A percentile compares a stretch with the other conserved stretches of the same genome.
These are phyloP conservation scores for Sporothrix inflata DNA, from an alignment of 2,329 filamentous ascomycete genomes.

Conservation along the genomic window DNA sequence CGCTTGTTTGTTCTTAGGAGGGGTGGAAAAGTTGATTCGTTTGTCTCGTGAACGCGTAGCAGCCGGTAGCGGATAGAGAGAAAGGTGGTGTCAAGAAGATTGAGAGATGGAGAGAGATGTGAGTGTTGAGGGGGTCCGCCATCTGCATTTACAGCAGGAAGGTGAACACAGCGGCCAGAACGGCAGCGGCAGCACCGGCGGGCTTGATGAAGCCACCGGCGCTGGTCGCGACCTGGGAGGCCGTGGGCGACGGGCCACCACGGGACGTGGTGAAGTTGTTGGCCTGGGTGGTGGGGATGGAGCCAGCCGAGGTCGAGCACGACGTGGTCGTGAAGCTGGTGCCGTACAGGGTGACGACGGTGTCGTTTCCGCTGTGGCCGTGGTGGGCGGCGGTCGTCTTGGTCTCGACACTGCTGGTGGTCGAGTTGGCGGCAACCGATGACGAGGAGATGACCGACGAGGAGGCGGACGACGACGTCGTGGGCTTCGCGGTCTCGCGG, in stretches of 20 bases:
- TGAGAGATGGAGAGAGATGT: background rate
- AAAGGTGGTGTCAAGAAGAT: background rate
- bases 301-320: slow-evolving; percentile 22
- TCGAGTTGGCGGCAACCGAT: slow-evolving; percentile 24
- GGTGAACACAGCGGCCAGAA: slow-evolving; percentile 41
- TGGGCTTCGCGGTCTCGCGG: slow-evolving; percentile 47
- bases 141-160: slow-evolving; percentile 32
- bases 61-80: slow-evolving; percentile 19
- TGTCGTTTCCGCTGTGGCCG: slow-evolving; percentile 32
- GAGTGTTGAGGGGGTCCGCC: background rate
- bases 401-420: slow-evolving; percentile 24
- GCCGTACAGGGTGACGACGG: slow-evolving; percentile 30
- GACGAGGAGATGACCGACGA: slow-evolving; percentile 31
- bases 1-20: slow-evolving; percentile 25
- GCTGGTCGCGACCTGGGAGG: slow-evolving; percentile 37
- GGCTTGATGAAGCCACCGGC: slow-evolving; percentile 41
- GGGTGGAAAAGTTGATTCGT: slow-evolving; percentile 15
- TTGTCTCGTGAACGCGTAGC: slow-evolving; percentile 35
- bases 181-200: slow-evolving; percentile 37
- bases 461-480: slow-evolving; percentile 40
- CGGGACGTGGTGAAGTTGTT: slow-evolving; percentile 32
- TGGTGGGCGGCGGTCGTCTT: background rate
- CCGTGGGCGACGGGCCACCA: slow-evolving; percentile 28
- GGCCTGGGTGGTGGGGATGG: background rate
- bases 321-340: slow-evolving; percentile 33